Evolutionary conservation across 2,329 filamentous ascomycete genomes (phyloP), one percentile per base, ranked within the genome.

Genomic region (Aphanocladium album): DNA sequence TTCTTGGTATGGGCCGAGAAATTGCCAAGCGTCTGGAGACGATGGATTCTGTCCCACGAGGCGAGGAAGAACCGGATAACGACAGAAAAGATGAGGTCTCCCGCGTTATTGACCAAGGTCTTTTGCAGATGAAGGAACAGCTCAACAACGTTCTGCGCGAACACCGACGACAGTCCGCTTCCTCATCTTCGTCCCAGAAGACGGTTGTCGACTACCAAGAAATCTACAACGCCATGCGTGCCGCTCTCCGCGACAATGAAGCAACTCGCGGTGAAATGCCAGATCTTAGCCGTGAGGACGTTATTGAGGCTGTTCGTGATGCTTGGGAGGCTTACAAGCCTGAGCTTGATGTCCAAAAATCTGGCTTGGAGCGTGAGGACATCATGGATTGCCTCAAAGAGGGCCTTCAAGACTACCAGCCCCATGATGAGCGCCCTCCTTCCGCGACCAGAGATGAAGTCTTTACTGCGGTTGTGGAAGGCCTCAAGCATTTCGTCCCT

Each of bases 291-390:
- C 85, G 89, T 65, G 91, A 96, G 53, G 91, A 96, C 62, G 90
- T 98, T 39, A 83, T 98, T 2, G 83, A 89, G 30, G 92, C 93
- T 3, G 89, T 98, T 16, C 87, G 88, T 66, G 92, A 96, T 67
- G 93, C 93, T 1, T 96, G 92, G 86, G 93, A 97, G 70, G 90
- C 87, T 58, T 96, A 96, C 76, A 96, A 96, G 74, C 93, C 93
- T 1, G 91, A 97, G 67, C 91, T 96, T 55, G 89, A 96, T 67
- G 82, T 96, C 5, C 89, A 96, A 67, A 91, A 96, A 68, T 89
- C 96, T 64, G 93, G 93, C 2, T 79, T 98, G 1, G 93, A 96
- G 72, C 84, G 91, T 5, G 91, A 97, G 14, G 93, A 98, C 70
- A 89, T 98, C 52, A 79, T 98, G 16, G 86, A 89, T 43, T 96